Evolutionary conservation across 2,329 filamentous ascomycete genomes (phyloP).

Genomic region (Xylariales sp.): DNA sequence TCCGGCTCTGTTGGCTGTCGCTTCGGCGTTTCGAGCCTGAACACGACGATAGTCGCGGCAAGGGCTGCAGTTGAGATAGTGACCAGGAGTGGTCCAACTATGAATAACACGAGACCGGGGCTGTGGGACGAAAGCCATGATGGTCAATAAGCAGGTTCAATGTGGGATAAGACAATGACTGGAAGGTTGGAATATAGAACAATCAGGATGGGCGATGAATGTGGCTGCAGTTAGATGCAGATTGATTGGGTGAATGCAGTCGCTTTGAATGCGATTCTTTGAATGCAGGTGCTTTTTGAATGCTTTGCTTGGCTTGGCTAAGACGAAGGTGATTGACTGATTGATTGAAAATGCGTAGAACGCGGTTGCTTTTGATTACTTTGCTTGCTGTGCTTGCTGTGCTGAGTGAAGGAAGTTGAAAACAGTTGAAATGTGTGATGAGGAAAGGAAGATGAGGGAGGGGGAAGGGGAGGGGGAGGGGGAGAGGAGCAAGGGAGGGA

Average conservation of each 20-base stretch:
- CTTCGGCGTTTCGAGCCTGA: background rate
- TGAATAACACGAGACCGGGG: background rate
- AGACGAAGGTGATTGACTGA: background rate
- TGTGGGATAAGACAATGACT: background rate
- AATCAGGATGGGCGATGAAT: background rate
- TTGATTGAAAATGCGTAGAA: conserved; percentile 6
- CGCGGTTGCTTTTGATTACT: background rate
- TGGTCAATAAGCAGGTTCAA: conserved; percentile 28
- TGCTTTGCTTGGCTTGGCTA: too few relatives aligned
- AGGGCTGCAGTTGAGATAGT: conserved; percentile 15
- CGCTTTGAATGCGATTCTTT: background rate
- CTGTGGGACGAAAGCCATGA: conserved; percentile 23
- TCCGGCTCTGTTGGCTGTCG: background rate
- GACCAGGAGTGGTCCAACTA: conserved; percentile 26
- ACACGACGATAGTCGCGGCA: conserved; percentile 16
- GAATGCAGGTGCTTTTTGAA: too few relatives aligned
- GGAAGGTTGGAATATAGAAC: background rate
- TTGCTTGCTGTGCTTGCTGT: too few relatives aligned
- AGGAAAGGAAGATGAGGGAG: conserved; percentile 3
- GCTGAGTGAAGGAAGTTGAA: background rate
- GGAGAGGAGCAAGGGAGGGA: background rate
- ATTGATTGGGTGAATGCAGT: conserved; percentile 4
- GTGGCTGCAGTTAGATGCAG: background rate
- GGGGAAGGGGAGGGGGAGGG: background rate
- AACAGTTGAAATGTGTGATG: conserved; percentile 12